Percentiles rank a stretch among this genome's conserved stretches.
These are phyloP conservation scores for Kuraishia floccosa DNA, from an alignment of 805 yeast species.

Conservation along the genomic window DNA sequence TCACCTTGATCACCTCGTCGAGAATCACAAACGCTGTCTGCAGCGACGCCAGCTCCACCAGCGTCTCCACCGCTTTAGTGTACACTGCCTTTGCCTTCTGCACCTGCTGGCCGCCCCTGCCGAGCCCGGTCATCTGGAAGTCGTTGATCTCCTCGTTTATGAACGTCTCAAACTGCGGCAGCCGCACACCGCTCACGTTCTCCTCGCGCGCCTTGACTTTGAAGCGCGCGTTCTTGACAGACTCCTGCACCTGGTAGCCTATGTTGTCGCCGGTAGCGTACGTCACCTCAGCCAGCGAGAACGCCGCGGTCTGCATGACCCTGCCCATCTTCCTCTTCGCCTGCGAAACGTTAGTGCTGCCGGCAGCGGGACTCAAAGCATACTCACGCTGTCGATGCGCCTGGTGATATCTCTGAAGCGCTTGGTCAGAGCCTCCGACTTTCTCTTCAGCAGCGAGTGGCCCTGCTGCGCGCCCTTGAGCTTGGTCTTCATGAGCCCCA, in stretches of 20 bases:
- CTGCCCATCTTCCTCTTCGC: constrained; percentile 96
- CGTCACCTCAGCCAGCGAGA: constrained; percentile 92
- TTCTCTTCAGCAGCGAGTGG: constrained; percentile 84
- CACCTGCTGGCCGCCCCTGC: constrained; percentile 98
- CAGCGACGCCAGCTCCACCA: constrained; percentile 89
- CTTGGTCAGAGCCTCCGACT: constrained; percentile 93
- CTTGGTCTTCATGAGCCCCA: constrained; percentile 89
- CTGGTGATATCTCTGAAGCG: constrained; percentile 92
- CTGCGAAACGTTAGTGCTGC: constrained; percentile 8
- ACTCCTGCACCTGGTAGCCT: constrained; percentile 91
- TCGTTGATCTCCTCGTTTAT: constrained; percentile 83
- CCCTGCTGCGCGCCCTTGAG: constrained; percentile 97
- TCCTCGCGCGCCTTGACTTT: constrained; percentile 88
- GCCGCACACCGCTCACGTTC: constrained; percentile 89
- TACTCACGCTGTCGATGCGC: constrained; percentile 69
- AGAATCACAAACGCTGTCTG: constrained; percentile 95
- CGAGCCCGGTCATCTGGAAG: constrained; percentile 92
- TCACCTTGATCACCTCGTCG: constrained; percentile 96
- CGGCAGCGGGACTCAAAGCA: background rate
- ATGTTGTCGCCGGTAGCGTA: constrained; percentile 97
- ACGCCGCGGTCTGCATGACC: constrained; percentile 97
- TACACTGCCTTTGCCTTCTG: constrained; percentile 90
- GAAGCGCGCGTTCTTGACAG: constrained; percentile 84
- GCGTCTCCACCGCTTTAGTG: constrained; percentile 92
- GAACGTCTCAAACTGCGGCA: constrained; percentile 85